Percentiles rank a stretch among this genome's conserved stretches.
phyloP scores from a whole-genome alignment of 192 early-diverging fungal species.

The Mortierella alpina region DNA sequence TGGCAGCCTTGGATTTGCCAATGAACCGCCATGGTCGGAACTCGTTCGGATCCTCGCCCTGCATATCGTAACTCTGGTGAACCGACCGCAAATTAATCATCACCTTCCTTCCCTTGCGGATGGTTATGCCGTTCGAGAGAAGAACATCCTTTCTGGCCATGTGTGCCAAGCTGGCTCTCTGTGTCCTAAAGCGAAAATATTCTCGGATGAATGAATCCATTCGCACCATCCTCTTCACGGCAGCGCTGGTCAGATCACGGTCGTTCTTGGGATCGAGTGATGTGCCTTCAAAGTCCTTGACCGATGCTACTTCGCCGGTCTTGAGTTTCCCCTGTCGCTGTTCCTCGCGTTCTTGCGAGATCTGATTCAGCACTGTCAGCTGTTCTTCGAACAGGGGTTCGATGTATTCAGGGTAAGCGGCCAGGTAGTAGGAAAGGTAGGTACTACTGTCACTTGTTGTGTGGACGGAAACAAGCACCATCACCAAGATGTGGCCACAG shows the following conservation, averaged over 20 bases:
- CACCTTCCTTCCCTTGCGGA: conserved; percentile 28
- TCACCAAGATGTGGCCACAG: conserved; percentile 42
- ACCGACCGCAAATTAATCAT: conserved; percentile 23
- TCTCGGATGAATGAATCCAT: conserved; percentile 59
- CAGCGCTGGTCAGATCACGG: conserved; percentile 15
- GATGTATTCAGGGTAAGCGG: conserved; percentile 32
- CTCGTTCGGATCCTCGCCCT: conserved; percentile 41
- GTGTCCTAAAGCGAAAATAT: conserved; percentile 38
- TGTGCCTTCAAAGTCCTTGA: neutral
- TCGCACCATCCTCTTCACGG: conserved; percentile 51
- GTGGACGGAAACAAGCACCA: conserved; percentile 54
- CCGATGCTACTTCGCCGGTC: neutral
- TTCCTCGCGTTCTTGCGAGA: conserved; percentile 23
- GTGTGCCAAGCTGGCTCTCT: conserved; percentile 5
- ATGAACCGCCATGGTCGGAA: conserved; percentile 57
- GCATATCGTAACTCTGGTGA: conserved; percentile 10
- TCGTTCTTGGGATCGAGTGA: conserved; percentile 29
- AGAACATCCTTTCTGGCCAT: conserved; percentile 28
- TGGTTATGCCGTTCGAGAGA: conserved; percentile 45
- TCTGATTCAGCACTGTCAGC: conserved; percentile 27
- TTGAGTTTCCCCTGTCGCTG: conserved; percentile 15
- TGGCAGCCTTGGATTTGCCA: conserved; percentile 34
- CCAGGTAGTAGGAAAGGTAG: conserved; percentile 41
- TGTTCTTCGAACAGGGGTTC: conserved; percentile 49
- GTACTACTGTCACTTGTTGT: conserved; percentile 46